Evolutionary conservation across 2,329 filamentous ascomycete genomes (phyloP).

Genomic region (Penicillium digitatum): DNA sequence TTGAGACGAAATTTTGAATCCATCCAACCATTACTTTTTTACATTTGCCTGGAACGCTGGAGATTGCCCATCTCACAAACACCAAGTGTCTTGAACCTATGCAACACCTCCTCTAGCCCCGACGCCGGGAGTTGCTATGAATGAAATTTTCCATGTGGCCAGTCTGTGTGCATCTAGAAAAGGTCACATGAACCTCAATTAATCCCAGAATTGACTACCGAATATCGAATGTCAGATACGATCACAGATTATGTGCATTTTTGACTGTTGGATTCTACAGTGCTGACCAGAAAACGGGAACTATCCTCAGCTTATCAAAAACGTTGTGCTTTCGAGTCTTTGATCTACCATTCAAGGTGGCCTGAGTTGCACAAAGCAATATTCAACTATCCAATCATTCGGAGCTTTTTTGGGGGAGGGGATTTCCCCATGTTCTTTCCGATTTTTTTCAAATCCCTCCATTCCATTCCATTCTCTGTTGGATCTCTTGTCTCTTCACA

Average conservation of each 20-base stretch:
- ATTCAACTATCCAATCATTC: neutral
- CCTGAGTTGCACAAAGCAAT: neutral
- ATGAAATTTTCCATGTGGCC: slow-evolving; percentile 3
- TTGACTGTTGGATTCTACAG: neutral
- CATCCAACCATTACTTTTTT: neutral
- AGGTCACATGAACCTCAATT: neutral
- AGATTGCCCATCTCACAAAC: neutral
- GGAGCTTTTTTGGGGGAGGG: no score
- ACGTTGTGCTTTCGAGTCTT: neutral
- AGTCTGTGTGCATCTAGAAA: neutral
- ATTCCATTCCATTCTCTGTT: neutral
- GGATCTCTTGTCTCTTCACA: neutral
- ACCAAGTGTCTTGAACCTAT: neutral
- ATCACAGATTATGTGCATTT: neutral
- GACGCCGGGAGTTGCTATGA: neutral
- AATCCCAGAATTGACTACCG: neutral
- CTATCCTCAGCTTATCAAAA: neutral
- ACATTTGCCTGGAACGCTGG: neutral
- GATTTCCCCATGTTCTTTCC: neutral
- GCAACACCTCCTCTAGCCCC: neutral
- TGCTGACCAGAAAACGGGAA: neutral
- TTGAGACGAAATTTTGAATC: neutral
- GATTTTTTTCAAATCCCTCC: neutral
- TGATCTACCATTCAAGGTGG: neutral
- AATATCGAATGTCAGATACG: neutral